phyloP scores from a whole-genome alignment of 345 rosid species.

The Citrus sinensis region DNA sequence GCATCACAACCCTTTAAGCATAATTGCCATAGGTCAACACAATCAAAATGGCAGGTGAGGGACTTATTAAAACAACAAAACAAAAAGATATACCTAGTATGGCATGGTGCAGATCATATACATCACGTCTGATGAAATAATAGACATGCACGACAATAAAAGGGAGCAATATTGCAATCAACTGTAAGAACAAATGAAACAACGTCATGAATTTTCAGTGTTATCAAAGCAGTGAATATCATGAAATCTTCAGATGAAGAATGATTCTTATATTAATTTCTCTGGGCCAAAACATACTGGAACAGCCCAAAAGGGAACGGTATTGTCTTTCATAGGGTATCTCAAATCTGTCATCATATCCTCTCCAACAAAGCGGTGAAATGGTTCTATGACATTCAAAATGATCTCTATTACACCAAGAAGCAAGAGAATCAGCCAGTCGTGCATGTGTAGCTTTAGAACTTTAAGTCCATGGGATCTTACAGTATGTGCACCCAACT shows the following conservation, averaged over 20 bases:
- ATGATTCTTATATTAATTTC: neutral
- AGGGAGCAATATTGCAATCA: conserved; percentile 68
- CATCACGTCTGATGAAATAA: conserved; percentile 70
- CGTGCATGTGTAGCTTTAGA: conserved; percentile 76
- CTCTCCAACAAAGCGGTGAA: conserved; percentile 87
- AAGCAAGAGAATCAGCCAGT: conserved; percentile 81
- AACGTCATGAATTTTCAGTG: neutral
- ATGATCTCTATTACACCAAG: conserved; percentile 51
- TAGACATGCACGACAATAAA: conserved; percentile 48
- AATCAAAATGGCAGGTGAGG: conserved; percentile 2
- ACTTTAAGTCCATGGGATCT: conserved; percentile 73
- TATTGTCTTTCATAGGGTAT: conserved; percentile 74
- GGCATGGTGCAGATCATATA: conserved; percentile 91
- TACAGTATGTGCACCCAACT: conserved; percentile 65
- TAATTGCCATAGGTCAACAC: neutral
- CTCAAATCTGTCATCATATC: conserved; percentile 74
- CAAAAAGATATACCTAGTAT: conserved; percentile 53
- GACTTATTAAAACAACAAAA: conserved; percentile 10
- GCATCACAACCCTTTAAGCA: conserved; percentile 7
- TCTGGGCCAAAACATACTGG: conserved; percentile 49
- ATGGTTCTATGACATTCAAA: conserved; percentile 74
- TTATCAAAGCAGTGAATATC: conserved; percentile 12
- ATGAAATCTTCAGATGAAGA: neutral
- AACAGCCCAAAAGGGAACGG: conserved; percentile 86
- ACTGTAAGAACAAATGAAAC: conserved; percentile 38